phyloP scores from a whole-genome alignment of 2,329 filamentous ascomycete species.

The Aspergillus aculeatus region DNA sequence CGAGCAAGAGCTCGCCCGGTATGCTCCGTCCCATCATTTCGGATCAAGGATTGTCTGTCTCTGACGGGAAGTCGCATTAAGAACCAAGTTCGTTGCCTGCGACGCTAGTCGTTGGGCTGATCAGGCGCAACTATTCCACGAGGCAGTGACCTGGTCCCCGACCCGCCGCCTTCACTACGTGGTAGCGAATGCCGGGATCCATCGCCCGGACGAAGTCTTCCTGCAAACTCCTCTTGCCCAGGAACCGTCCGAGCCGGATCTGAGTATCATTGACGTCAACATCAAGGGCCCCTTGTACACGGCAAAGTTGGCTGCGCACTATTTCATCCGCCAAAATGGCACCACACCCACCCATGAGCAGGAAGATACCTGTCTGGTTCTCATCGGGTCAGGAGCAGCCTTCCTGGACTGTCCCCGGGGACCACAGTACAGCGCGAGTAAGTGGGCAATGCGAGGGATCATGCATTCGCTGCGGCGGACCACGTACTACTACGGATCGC shows the following conservation, averaged over 20 bases:
- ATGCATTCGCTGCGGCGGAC: conserved; percentile 38
- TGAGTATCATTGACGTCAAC: conserved; percentile 42
- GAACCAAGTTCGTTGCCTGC: conserved; percentile 32
- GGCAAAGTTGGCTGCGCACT: conserved; percentile 45
- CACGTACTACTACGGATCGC: conserved; percentile 32
- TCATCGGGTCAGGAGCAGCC: conserved; percentile 26
- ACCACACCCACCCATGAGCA: conserved; percentile 19
- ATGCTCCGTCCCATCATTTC: background rate
- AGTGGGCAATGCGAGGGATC: conserved; percentile 41
- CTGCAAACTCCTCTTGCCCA: conserved; percentile 19
- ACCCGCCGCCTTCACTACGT: conserved; percentile 31
- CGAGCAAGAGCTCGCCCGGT: conserved; percentile 22
- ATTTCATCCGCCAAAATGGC: conserved; percentile 37
- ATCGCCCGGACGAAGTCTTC: conserved; percentile 31
- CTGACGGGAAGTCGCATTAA: background rate
- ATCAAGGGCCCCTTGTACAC: conserved; percentile 47
- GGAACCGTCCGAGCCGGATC: conserved; percentile 28
- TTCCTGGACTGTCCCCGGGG: conserved; percentile 34
- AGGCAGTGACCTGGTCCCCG: conserved; percentile 25
- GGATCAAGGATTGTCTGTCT: no score
- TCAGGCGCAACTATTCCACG: conserved; percentile 30
- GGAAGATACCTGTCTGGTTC: conserved; percentile 31
- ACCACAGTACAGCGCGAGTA: conserved; percentile 37
- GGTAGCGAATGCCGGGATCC: conserved; percentile 35
- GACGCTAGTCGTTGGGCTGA: conserved; percentile 33